These are phyloP conservation scores for Clitocybe nebularis DNA, from an alignment of 1,284 basidiomycete species.

Conservation along the genomic window DNA sequence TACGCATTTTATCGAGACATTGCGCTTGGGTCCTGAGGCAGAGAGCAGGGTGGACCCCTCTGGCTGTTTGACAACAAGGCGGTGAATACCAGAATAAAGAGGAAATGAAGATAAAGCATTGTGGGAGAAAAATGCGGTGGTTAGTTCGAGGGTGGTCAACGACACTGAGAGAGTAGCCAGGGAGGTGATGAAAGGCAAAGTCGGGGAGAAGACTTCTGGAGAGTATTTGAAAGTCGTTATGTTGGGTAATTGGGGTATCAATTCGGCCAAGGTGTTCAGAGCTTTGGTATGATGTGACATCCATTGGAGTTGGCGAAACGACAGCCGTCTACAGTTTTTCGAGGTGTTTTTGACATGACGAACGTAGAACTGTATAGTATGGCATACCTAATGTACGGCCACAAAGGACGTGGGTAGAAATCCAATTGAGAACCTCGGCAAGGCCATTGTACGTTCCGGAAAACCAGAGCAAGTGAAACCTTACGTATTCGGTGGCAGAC, in stretches of 20 bases:
- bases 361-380: background rate
- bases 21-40: slow-evolving; percentile 10
- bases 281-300: slow-evolving; percentile 10
- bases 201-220: slow-evolving; percentile 10
- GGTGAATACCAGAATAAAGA: slow-evolving; percentile 11
- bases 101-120: slow-evolving; percentile 9
- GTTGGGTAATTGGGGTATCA: slow-evolving; percentile 10
- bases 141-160: slow-evolving; percentile 11
- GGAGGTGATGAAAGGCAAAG: slow-evolving; percentile 7
- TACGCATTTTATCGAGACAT: slow-evolving; percentile 9
- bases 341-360: background rate
- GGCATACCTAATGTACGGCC: slow-evolving; percentile 13
- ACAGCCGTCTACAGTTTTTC: slow-evolving; percentile 7
- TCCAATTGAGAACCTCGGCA: slow-evolving; percentile 3
- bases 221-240: slow-evolving; percentile 10
- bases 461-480: slow-evolving; percentile 9
- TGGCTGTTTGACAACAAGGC: slow-evolving; percentile 11
- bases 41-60: slow-evolving; percentile 9
- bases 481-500: slow-evolving; percentile 11
- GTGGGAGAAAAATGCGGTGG: slow-evolving; percentile 12
- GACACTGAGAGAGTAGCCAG: slow-evolving; percentile 10
- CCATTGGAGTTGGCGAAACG: slow-evolving; percentile 11
- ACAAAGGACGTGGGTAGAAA: slow-evolving; percentile 11
- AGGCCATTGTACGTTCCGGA: slow-evolving; percentile 11
- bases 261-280: slow-evolving; percentile 6